A percentile compares a stretch with the other conserved stretches of the same genome.
phyloP scores from a whole-genome alignment of 2,329 filamentous ascomycete species.

The Arthrobotrys iridis region DNA sequence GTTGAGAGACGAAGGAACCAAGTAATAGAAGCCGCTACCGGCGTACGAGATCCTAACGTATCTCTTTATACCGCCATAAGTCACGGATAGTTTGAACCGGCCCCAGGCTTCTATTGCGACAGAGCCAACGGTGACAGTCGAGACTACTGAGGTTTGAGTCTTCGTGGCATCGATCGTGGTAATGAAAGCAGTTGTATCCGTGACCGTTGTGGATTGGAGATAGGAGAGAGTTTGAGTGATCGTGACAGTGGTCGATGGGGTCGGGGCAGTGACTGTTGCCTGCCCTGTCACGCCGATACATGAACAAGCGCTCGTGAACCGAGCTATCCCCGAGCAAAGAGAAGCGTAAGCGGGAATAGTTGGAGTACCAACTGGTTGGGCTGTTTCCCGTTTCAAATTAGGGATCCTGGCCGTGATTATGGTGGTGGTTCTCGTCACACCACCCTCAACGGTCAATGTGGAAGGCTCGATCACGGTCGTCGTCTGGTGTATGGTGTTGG shows the following conservation, averaged over 20 bases:
- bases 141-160: not conserved
- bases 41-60: not conserved
- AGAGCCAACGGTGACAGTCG: conserved; percentile 3
- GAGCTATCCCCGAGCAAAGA: not conserved
- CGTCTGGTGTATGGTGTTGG: too few species aligned
- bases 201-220: not conserved
- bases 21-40: not conserved
- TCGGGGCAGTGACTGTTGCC: not conserved
- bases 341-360: not conserved
- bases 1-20: not conserved
- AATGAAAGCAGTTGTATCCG: not conserved
- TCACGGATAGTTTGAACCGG: not conserved
- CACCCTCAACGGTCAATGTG: too few species aligned
- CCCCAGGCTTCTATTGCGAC: not conserved
- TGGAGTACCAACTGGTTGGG: too few species aligned
- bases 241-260: conserved; percentile 11
- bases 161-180: not conserved
- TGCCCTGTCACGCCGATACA: not conserved
- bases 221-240: not conserved
- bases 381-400: too few species aligned
- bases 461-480: too few species aligned
- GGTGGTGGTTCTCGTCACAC: too few species aligned
- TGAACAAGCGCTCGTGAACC: not conserved
- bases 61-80: not conserved
- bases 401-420: too few species aligned